Base-by-base conservation (phyloP, 495 filamentous ascomycete genomes). In the Podospora appendiculata region DNA sequence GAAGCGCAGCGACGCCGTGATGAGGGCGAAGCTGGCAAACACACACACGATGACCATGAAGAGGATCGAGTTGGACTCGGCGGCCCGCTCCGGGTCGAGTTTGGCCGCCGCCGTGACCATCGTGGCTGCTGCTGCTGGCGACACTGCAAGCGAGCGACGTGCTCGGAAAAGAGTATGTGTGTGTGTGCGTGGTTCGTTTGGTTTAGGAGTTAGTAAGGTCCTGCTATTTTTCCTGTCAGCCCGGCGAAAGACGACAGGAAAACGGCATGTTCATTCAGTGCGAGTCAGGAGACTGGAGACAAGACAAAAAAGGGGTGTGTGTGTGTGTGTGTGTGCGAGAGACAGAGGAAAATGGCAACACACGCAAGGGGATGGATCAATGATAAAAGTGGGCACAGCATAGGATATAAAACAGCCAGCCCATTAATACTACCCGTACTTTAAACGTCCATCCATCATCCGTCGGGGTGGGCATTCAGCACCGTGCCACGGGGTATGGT, bases 1-100 rank as follows among this genome's bases (percentile, higher is more conserved):
- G 41, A 70, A 59, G 32, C 70, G 57, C 40, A 61, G 52, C 35
- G 41, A 36, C 1, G 57, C 58, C 0, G 63, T 52, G 32, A 55
- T 38, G 13, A 67, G 45, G 13, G 62, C 58, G 5, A 54, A 25
- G 12, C 54, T 34, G 48, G 55, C 58, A 14, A 61, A 32, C 3
- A 55, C 56, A 34, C 54, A 52, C 11, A 63, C 42, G 17, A 65
- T 46, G 9, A 53, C 43, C 13, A 65, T 16, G 33, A 61, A 54
- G 6, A 48, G n/a, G 2, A 42, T 46, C 3, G 55, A 45, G 42
- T 58, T 61, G 53, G 16, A 56, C 35, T 65, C 64, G 48, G 47
- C 55, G 2, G 55, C 59, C 19, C 57, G 54, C 25, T 41, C 40
- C 17, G 58, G 53, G 45, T 64, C 50, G 51, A 54, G 32, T 12